These are phyloP conservation scores for Orbilia brochopaga DNA, from an alignment of 2,329 filamentous ascomycete species.

Conservation along the genomic window DNA sequence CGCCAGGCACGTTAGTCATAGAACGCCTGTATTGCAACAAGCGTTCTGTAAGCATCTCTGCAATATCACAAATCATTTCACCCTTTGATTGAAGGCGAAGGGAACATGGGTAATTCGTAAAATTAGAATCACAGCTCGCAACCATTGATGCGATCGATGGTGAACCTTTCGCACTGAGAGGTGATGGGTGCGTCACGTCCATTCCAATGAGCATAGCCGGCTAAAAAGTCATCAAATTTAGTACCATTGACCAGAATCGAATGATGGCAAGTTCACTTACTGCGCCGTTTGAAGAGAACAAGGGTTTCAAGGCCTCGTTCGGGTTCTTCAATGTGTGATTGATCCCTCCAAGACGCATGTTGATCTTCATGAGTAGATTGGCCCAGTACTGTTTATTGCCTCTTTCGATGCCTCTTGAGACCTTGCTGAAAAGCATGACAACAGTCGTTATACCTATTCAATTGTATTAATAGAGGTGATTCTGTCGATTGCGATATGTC, in stretches of 20 bases:
- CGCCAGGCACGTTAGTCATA: conserved; percentile 29
- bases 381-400: conserved; percentile 63
- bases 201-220: conserved; percentile 81
- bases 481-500: neutral
- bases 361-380: conserved; percentile 78
- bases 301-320: conserved; percentile 64
- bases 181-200: conserved; percentile 90
- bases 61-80: conserved; percentile 16
- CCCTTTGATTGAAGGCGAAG: conserved; percentile 25
- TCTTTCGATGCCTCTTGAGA: conserved; percentile 14
- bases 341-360: conserved; percentile 75
- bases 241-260: neutral
- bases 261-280: conserved; percentile 57
- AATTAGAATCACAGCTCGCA: conserved; percentile 70
- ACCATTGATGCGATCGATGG: conserved; percentile 84
- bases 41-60: conserved; percentile 29
- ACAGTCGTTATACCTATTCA: conserved; percentile 17
- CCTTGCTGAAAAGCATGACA: conserved; percentile 20
- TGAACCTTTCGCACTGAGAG: conserved; percentile 65
- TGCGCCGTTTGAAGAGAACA: conserved; percentile 63
- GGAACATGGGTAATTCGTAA: conserved; percentile 76
- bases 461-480: neutral
- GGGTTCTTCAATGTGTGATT: conserved; percentile 70
- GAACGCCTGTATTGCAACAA: conserved; percentile 4
- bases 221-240: conserved; percentile 3